Conservation (phyloP, 1,139 yeast species). For the Suhomyces chickasaworum region DNA sequence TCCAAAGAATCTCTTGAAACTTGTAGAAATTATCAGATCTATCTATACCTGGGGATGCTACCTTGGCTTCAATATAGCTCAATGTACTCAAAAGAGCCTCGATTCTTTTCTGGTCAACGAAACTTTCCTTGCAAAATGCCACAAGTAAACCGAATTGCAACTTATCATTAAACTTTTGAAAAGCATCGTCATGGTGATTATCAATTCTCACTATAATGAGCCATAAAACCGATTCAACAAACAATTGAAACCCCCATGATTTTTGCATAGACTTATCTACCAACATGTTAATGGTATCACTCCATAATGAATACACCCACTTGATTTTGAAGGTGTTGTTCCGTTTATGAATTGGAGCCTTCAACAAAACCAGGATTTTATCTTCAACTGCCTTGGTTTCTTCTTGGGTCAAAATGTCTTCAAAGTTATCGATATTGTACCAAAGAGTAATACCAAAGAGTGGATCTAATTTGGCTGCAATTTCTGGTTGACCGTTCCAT, state of each 20-base stretch:
- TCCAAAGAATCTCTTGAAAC: constrained; percentile 8
- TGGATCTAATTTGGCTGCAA: constrained; percentile 21
- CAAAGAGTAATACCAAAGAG: constrained; percentile 34
- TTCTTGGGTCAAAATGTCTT: constrained; percentile 8
- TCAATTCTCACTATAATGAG: not conserved
- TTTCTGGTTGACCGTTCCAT: not conserved
- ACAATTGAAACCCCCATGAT: constrained; percentile 3
- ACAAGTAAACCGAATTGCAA: constrained; percentile 4
- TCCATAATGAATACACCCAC: constrained; percentile 9
- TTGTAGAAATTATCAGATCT: constrained; percentile 1
- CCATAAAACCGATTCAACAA: constrained; percentile 7
- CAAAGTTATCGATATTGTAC: constrained; percentile 28
- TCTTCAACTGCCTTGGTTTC: not conserved
- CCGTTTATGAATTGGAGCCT: not conserved
- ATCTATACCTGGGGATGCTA: not conserved
- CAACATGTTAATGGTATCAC: not conserved
- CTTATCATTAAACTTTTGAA: not conserved
- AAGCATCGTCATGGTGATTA: not conserved
- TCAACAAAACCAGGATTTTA: not conserved
- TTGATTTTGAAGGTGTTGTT: constrained; percentile 4
- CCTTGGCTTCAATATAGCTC: not conserved
- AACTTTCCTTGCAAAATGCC: not conserved
- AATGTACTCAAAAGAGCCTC: constrained; percentile 1
- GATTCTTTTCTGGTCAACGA: constrained; percentile 1
- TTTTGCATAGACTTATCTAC: not conserved